Base-by-base conservation (phyloP, 495 filamentous ascomycete species). In the Cercophora sp. region DNA sequence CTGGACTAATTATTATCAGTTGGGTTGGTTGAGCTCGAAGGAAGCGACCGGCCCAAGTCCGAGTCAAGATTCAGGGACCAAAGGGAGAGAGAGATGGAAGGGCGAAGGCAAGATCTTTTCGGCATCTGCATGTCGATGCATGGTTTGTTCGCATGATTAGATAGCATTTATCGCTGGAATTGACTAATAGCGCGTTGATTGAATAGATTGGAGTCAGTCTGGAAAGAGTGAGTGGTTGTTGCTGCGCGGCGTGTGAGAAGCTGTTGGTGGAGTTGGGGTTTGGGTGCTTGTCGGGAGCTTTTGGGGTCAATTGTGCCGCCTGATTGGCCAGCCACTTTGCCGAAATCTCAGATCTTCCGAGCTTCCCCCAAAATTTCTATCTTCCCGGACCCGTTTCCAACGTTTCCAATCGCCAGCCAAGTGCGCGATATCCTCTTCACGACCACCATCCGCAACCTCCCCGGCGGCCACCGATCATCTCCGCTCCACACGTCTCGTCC, bases 321-420 rank as follows among this genome's bases (percentile, higher is more conserved):
- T 65, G 57, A 67, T 67, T 65, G 64, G 64, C 46, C 48, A 31
- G 15, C 19, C 36, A 29, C 29, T 39, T 55, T 62, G 56, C 62
- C 56, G 56, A 62, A 44, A 46, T 32, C 36, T 60, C 54, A 68
- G 54, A 64, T 56, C 65, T 64, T 62, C 65, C 67, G 63, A 66
- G 59, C 59, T 60, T 54, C 60, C 19, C 42, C 53, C 52, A 56
- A 60, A 62, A 66, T 68, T 69, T 64, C 56, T 26, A 37, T 49
- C 42, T 20, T 11, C 5, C 39, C 45, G 31, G 29, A 48, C 24
- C 52, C 26, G 52, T 29, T 23, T 35, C 52, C 54, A 59, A 42
- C 27, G 29, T 19, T 23, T 32, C n/a, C n/a, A n/a, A n/a, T n/a
- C n/a, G n/a, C n/a, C n/a, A n/a, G 29, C 40, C 40, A 22, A 31